These are phyloP conservation scores for Apiotrichum gracile DNA, from an alignment of 1,284 basidiomycete species.

Conservation along the genomic window DNA sequence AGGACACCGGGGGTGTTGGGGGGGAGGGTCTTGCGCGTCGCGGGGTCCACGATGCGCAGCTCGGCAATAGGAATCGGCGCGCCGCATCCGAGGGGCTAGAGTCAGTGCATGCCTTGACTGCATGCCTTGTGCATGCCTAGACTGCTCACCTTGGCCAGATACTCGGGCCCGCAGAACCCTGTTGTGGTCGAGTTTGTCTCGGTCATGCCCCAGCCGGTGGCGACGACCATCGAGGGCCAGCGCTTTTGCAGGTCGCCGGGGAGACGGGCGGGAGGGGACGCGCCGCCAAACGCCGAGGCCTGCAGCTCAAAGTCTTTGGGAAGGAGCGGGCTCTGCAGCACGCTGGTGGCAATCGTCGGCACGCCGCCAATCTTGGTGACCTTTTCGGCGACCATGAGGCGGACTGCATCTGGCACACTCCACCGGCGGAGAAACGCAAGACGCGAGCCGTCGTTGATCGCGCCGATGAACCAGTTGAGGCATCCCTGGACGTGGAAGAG, in stretches of 20 bases:
- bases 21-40: conserved; percentile 19
- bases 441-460: conserved; percentile 35
- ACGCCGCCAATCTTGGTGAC: conserved; percentile 40
- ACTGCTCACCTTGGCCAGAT: conserved; percentile 16
- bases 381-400: conserved; percentile 28
- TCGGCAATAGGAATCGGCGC: conserved; percentile 31
- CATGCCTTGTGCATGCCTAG: no score
- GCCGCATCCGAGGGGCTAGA: conserved; percentile 13
- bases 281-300: conserved; percentile 39
- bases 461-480: conserved; percentile 37
- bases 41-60: conserved; percentile 32
- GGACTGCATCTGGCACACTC: conserved; percentile 28
- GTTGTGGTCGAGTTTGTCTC: conserved; percentile 40
- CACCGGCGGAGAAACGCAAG: conserved; percentile 35
- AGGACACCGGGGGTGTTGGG: conserved; percentile 26
- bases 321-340: conserved; percentile 31
- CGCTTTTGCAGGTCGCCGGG: conserved; percentile 29
- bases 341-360: conserved; percentile 33
- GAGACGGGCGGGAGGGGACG: conserved; percentile 31
- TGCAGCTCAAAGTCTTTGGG: conserved; percentile 25
- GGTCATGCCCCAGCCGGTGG: conserved; percentile 39
- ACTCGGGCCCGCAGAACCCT: conserved; percentile 33
- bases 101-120: conserved; percentile 6
- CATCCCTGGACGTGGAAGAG: conserved; percentile 45
- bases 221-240: conserved; percentile 19